Evolutionary conservation across 352 stramenopile genomes (phyloP), one percentile per base, ranked within the genome.

Genomic region (Phytophthora pseudosyringae): DNA sequence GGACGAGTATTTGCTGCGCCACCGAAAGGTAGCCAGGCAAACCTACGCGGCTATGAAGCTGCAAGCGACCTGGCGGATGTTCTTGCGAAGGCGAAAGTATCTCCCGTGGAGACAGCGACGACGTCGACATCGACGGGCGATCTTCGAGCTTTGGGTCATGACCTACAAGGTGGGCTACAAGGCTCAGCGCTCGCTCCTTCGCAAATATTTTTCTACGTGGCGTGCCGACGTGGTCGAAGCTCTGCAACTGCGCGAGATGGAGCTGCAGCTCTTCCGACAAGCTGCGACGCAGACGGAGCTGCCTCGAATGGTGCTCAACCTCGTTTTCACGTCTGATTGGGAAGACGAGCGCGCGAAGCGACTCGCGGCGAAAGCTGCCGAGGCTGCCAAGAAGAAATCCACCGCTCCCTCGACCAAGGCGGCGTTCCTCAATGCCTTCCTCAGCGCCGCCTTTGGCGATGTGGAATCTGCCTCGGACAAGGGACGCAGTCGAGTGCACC

Each of bases 261-360:
- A 94, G 68, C 67, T 92, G 10, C 64, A 67, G 33, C 71, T 94
- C 32, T 90, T 89, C 21, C 75, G 69, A 26, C 69, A 86, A 29
- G 80, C 80, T 26, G 82, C 61, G 25, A 87, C 64, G n/a, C 71
- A 79, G 29, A 53, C 69, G 13, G 66, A 75, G 33, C 40, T 91
- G 15, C 80, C 83, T 3, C 76, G 69, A 1, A 59, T 92, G 59
- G 83, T 92, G 4, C 67, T 89, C 40, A 94, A 94, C 38, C 63
- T 94, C n/a, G 81, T 90, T 1, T 86, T 93, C 44, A 93, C 80
- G 4, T 78, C 73, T 0, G 74, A 75, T 21, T 76, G 79, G 32
- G 68, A 86, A 40, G 71, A 71, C 41, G 66, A 76, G 26, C 58
- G 73, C 43, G 62, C 60, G 3, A 63, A 55, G 6, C 25, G 56